These are phyloP conservation scores for Excoecaria agallocha DNA, from an alignment of 345 rosid genomes.

Conservation along the genomic window DNA sequence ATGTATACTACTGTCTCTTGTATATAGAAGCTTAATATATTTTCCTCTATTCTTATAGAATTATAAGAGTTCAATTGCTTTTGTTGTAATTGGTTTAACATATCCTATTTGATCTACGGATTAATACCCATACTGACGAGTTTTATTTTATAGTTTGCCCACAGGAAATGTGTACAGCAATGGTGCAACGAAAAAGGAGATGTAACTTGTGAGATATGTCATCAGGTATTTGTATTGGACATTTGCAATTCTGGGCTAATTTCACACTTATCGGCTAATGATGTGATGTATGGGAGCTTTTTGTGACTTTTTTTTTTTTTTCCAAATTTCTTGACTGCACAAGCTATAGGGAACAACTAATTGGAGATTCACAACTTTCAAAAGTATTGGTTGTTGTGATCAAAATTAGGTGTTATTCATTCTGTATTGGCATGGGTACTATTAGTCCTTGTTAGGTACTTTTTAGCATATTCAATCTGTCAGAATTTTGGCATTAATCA, in stretches of 20 bases:
- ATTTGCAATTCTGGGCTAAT: background rate
- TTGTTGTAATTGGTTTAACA: background rate
- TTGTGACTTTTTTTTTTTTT: background rate
- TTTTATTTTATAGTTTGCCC: constrained; percentile 28
- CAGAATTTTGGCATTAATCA: background rate
- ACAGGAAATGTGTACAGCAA: constrained; percentile 35
- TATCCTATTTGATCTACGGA: background rate
- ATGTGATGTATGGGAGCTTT: too few species aligned
- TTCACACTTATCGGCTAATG: background rate
- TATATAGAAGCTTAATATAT: background rate
- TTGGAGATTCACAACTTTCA: background rate
- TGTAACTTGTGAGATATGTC: constrained; percentile 35
- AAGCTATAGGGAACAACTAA: background rate
- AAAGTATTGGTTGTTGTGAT: background rate
- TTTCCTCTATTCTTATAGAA: background rate
- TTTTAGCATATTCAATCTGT: background rate
- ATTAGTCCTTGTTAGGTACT: background rate
- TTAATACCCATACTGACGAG: background rate
- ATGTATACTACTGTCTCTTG: background rate
- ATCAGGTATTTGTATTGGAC: constrained; percentile 21
- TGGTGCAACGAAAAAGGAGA: constrained; percentile 39
- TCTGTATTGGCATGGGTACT: background rate
- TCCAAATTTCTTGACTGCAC: background rate
- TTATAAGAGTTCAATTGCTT: background rate
- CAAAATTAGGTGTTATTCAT: background rate